phyloP scores from a whole-genome alignment of 148 eudicot genomes.

The Silene uniflora region DNA sequence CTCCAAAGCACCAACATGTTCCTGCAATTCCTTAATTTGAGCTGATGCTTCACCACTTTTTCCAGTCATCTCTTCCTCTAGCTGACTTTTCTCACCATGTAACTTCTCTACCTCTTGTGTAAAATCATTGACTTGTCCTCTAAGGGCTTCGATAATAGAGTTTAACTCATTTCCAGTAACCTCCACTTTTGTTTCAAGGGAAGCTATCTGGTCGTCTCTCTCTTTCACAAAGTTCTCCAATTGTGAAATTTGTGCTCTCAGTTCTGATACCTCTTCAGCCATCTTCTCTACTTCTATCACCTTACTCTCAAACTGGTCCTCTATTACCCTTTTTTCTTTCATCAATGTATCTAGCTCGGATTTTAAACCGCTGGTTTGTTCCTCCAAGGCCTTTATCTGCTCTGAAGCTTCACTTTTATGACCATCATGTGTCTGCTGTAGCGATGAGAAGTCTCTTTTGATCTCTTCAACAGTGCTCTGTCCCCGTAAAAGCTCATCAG shows the following conservation, averaged over 20 bases:
- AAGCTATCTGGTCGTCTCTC: slow-evolving; percentile 43
- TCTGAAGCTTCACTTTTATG: slow-evolving; percentile 34
- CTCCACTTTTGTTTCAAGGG: slow-evolving; percentile 38
- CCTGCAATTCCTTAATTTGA: slow-evolving; percentile 40
- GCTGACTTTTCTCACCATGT: slow-evolving; percentile 35
- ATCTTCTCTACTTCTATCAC: slow-evolving; percentile 22
- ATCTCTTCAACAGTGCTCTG: not conserved
- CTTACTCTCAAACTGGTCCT: slow-evolving; percentile 33
- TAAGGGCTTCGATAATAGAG: slow-evolving; percentile 33
- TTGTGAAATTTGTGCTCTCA: slow-evolving; percentile 29
- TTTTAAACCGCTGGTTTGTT: slow-evolving; percentile 32
- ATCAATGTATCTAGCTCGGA: slow-evolving; percentile 37
- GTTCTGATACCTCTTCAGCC: slow-evolving; percentile 25
- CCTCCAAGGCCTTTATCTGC: slow-evolving; percentile 32
- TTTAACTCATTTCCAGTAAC: slow-evolving; percentile 33
- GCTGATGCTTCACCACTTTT: slow-evolving; percentile 38
- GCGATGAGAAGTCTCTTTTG: slow-evolving; percentile 31
- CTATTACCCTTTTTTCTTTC: slow-evolving; percentile 34
- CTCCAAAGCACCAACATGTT: slow-evolving; percentile 44
- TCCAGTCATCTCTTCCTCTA: slow-evolving; percentile 41
- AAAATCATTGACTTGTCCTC: slow-evolving; percentile 33
- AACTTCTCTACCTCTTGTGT: slow-evolving; percentile 41
- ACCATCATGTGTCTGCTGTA: slow-evolving; percentile 34
- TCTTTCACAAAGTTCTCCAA: slow-evolving; percentile 31
- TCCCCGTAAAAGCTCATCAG: not conserved